Evolutionary conservation across 495 filamentous ascomycete species (phyloP), one percentile per base, ranked within the genome.

Genomic region (Penicilliopsis zonata): DNA sequence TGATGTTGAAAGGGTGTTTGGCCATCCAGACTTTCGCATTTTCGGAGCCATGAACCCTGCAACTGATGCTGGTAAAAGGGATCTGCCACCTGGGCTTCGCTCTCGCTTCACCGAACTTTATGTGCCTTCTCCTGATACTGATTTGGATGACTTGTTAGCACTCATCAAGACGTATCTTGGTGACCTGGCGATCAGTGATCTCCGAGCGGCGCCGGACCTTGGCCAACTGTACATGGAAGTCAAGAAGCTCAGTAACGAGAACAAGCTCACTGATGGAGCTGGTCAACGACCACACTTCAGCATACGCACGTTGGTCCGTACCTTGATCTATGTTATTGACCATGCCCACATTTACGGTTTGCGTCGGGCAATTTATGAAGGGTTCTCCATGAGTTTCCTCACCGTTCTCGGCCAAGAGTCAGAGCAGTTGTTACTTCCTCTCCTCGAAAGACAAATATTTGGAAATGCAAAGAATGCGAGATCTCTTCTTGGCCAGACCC

Each of bases 21-120:
- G 86, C 2, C 90, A 99, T 50, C 80, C 83, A 2, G 73, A 94
- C 43, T 99, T 99, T 52, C 77, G 92, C 19, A 80, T 99, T 15
- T 96, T 99, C 54, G 92, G 82, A 15, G 90, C 90, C 27, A 99
- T 99, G 92, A 99, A 99, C 47, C 92, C 92, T 27, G 88, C 92
- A 8, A 96, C 88, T 9, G 92, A 99, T 65, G 73, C 94, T 35
- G 92, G 92, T 19, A 99, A 96, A 60, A 74, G 84, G 35, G 90
- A 96, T 51, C 65, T 99, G 3, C 87, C 86, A 0, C 72, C 78
- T 31, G 84, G 90, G 3, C 63, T 92, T 18, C 66, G 84, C 16
- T 86, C 82, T 26, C 70, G 86, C 13, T 99, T 99, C 49, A 94
- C 88, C 0, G 92, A 99, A 47, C 61, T 95, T 10, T 99, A 88